These are phyloP conservation scores for Rhizophora mangle DNA, from an alignment of 345 rosid genomes.

Conservation along the genomic window DNA sequence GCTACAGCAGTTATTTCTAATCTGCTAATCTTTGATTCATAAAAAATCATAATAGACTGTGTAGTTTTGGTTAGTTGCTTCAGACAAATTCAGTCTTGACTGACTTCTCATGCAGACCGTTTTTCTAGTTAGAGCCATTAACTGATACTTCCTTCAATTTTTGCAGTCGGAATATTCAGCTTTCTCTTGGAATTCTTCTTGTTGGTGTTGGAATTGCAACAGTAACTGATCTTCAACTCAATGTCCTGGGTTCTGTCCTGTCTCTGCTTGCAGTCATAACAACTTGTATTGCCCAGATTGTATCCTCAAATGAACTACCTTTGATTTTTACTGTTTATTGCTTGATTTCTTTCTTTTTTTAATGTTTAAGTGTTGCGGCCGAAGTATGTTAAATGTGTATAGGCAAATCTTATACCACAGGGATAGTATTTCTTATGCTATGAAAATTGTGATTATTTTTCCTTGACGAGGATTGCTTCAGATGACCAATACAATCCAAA, in stretches of 20 bases:
- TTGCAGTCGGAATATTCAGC: slow-evolving; percentile 85
- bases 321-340: slow-evolving; percentile 17
- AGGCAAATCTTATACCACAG: neutral
- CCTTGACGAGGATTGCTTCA: slow-evolving; percentile 54
- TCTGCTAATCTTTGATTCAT: neutral
- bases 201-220: slow-evolving; percentile 99
- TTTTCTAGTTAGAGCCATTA: slow-evolving; percentile 9
- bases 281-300: slow-evolving; percentile 98
- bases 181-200: slow-evolving; percentile 82
- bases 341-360: slow-evolving; percentile 7
- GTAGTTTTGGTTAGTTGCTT: neutral
- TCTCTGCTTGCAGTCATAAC: slow-evolving; percentile 92
- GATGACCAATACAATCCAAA: slow-evolving; percentile 99
- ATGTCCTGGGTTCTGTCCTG: slow-evolving; percentile 84
- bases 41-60: neutral
- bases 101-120: neutral
- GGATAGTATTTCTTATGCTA: no score
- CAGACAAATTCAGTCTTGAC: neutral
- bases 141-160: slow-evolving; percentile 13
- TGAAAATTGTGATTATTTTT: neutral
- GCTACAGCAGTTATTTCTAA: neutral
- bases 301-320: slow-evolving; percentile 53
- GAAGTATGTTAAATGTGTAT: neutral
- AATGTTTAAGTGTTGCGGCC: slow-evolving; percentile 4
- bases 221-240: slow-evolving; percentile 98